These are phyloP conservation scores for Elsinoe batatas DNA, from an alignment of 2,329 filamentous ascomycete species.

Conservation along the genomic window DNA sequence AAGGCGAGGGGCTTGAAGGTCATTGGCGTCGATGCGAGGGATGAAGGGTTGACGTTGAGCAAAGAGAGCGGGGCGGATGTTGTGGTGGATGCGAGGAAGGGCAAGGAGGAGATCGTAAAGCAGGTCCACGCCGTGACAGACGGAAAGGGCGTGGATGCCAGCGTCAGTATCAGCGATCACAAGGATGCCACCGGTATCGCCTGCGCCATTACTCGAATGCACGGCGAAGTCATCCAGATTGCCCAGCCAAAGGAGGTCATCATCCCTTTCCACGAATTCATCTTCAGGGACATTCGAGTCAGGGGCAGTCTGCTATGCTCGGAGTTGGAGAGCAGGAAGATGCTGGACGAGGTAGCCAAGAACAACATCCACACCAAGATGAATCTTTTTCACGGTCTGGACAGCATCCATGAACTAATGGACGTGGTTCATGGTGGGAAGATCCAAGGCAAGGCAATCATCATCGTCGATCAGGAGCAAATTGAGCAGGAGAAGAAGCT, in stretches of 20 bases:
- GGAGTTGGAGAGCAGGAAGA: conserved; percentile 25
- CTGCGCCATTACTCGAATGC: conserved; percentile 49
- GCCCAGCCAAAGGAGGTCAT: conserved; percentile 39
- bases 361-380: conserved; percentile 40
- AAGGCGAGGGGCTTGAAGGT: conserved; percentile 42
- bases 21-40: conserved; percentile 46
- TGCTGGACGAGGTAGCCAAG: conserved; percentile 28
- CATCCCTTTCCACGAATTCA: conserved; percentile 38
- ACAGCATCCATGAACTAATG: conserved; percentile 42
- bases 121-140: conserved; percentile 40
- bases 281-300: conserved; percentile 46
- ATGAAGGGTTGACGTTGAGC: conserved; percentile 43
- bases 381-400: conserved; percentile 43
- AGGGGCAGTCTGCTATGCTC: conserved; percentile 32
- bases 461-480: conserved; percentile 42
- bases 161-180: conserved; percentile 47
- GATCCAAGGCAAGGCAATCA: conserved; percentile 46
- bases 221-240: conserved; percentile 49
- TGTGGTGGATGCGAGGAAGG: conserved; percentile 43
- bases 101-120: conserved; percentile 39
- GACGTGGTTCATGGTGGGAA: conserved; percentile 43
- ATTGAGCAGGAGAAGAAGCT: conserved; percentile 36
- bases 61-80: conserved; percentile 41
- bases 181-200: conserved; percentile 39
- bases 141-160: conserved; percentile 42